Conservation (phyloP, 441 rosid genomes). For the Brassica hybrid region DNA sequence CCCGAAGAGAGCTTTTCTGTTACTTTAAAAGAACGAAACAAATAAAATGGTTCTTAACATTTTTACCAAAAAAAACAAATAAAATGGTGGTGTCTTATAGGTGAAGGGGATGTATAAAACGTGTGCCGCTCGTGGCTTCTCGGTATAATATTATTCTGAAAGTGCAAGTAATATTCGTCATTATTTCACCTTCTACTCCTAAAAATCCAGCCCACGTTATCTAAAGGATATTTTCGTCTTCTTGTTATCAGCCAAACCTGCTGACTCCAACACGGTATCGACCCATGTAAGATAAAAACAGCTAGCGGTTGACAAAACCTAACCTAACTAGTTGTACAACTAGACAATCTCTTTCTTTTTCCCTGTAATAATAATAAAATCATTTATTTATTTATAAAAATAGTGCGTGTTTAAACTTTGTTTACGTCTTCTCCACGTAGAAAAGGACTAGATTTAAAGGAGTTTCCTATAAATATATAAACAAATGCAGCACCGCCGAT, state of each 20-base stretch:
- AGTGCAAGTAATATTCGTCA: conserved; percentile 8
- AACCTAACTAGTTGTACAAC: conserved; percentile 14
- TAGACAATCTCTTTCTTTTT: not conserved
- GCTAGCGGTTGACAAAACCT: conserved; percentile 19
- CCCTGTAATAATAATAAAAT: not conserved
- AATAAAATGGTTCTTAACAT: too few species aligned
- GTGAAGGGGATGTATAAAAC: conserved; percentile 14
- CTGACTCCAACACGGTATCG: conserved; percentile 42
- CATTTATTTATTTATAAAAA: too few species aligned
- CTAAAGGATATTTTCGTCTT: conserved; percentile 27
- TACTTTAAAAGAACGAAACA: not conserved
- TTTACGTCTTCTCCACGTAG: conserved; percentile 43
- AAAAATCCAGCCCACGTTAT: conserved; percentile 19
- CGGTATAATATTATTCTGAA: not conserved
- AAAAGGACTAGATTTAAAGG: conserved; percentile 4
- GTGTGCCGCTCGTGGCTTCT: conserved; percentile 28
- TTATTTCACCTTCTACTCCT: not conserved
- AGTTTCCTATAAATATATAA: conserved; percentile 1
- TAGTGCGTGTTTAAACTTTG: conserved; percentile 11
- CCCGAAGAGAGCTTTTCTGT: conserved; percentile 1
- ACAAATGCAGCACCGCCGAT: conserved; percentile 31
- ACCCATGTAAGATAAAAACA: conserved; percentile 22
- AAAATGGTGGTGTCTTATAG: not conserved
- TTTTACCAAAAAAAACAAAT: too few species aligned
- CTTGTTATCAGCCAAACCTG: not conserved